phyloP scores from a whole-genome alignment of 2,329 filamentous ascomycete species.

The Aspergillus japonicus region DNA sequence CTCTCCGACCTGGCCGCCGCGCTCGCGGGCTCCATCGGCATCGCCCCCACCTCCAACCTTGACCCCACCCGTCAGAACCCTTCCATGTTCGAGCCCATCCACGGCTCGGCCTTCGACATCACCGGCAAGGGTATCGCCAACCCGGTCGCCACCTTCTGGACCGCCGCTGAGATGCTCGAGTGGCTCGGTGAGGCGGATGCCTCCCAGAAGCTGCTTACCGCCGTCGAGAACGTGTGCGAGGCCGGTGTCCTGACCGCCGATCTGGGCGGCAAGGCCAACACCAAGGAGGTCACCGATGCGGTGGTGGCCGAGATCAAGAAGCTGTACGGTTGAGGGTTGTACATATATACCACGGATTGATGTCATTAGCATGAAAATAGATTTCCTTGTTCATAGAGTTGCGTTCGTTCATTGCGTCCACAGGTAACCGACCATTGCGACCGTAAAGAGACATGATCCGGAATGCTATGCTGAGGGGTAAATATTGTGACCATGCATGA shows the following conservation, averaged over 20 bases:
- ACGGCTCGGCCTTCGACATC: constrained; percentile 65
- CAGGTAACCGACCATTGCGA: too few species aligned
- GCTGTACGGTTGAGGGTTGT: constrained; percentile 25
- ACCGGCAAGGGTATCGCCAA: constrained; percentile 61
- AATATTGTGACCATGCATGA: too few species aligned
- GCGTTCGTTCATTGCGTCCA: too few species aligned
- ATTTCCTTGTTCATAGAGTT: too few species aligned
- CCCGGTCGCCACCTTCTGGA: constrained; percentile 67
- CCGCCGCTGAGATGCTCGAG: constrained; percentile 65
- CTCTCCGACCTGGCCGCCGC: constrained; percentile 70
- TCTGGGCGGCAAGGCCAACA: constrained; percentile 58
- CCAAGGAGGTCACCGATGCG: constrained; percentile 59
- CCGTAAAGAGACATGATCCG: too few species aligned
- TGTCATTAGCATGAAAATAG: not conserved
- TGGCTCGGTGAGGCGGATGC: constrained; percentile 62
- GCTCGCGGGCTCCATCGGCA: constrained; percentile 68
- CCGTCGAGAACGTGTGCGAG: constrained; percentile 61
- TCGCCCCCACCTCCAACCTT: constrained; percentile 68
- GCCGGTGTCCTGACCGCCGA: constrained; percentile 57
- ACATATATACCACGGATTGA: not conserved
- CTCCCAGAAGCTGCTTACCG: constrained; percentile 57
- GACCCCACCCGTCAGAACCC: constrained; percentile 63
- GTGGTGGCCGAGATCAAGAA: constrained; percentile 54
- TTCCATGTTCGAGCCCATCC: constrained; percentile 64
- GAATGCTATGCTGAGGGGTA: too few species aligned